phyloP scores from a whole-genome alignment of 805 yeast species.

The Barnettozyma vustinii region DNA sequence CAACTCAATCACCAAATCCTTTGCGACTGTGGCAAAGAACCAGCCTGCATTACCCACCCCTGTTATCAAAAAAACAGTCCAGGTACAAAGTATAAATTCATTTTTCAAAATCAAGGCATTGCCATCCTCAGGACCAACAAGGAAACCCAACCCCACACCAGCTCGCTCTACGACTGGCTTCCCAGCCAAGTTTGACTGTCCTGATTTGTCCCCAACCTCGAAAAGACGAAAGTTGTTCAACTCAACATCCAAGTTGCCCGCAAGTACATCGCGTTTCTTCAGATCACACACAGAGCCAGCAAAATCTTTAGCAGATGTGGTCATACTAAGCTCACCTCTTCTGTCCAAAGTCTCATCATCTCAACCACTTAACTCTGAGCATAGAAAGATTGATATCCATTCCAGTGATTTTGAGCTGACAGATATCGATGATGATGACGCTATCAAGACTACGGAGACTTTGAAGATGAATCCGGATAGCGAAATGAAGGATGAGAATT shows the following conservation, averaged over 20 bases:
- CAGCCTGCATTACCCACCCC: neutral
- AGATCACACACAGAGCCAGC: slow-evolving; percentile 6
- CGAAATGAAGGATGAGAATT: neutral
- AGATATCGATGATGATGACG: slow-evolving; percentile 20
- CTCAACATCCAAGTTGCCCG: slow-evolving; percentile 5
- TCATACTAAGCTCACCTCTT: neutral
- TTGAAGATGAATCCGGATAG: neutral
- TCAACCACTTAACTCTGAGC: neutral
- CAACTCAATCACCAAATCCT: neutral
- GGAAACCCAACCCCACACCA: neutral
- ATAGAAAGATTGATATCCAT: slow-evolving; percentile 1
- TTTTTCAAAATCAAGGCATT: slow-evolving; percentile 10
- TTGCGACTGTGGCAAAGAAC: neutral
- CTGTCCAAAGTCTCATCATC: neutral
- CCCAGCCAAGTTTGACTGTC: neutral
- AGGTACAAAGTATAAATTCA: slow-evolving; percentile 9
- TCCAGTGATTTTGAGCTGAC: slow-evolving; percentile 26
- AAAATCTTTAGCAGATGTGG: neutral
- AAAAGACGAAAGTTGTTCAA: slow-evolving; percentile 17
- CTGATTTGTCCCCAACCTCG: slow-evolving; percentile 18
- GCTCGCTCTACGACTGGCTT: neutral
- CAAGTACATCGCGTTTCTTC: slow-evolving; percentile 17
- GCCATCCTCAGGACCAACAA: neutral
- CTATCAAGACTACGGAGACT: neutral
- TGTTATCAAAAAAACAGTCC: neutral